Conservation (phyloP, 2,329 filamentous ascomycete species). For the Phyllosticta paracitricarpa region DNA sequence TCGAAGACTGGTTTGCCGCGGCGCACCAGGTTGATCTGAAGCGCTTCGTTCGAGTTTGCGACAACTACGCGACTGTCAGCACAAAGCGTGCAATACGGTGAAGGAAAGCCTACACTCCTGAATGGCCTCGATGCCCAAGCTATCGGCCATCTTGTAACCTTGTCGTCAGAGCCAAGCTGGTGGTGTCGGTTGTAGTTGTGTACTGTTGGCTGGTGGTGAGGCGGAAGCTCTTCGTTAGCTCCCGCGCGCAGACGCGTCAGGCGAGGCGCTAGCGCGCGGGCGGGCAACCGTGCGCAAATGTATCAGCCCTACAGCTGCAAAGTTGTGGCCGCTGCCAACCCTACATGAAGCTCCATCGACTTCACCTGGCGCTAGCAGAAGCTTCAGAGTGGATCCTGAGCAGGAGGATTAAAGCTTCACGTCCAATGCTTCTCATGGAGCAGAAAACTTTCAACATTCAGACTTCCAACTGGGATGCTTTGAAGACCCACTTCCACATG, state of each 20-base stretch:
- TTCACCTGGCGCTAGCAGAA: not conserved
- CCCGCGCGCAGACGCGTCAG: not conserved
- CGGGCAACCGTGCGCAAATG: not conserved
- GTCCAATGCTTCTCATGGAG: not conserved
- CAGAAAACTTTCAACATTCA: not conserved
- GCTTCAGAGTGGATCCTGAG: not conserved
- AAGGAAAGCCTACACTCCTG: constrained; percentile 23
- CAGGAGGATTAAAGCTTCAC: not conserved
- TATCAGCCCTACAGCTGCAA: not conserved
- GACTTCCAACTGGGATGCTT: not conserved
- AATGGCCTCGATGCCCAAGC: constrained; percentile 16
- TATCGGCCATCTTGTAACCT: not conserved
- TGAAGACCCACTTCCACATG: not conserved
- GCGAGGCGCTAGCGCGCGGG: not conserved
- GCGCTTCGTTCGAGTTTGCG: constrained; percentile 26
- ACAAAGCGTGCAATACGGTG: not conserved
- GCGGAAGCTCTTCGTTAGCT: constrained; percentile 4
- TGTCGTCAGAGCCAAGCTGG: not conserved
- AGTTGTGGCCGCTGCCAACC: not conserved
- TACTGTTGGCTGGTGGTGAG: not conserved
- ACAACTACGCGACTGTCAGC: constrained; percentile 14
- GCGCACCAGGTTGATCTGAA: constrained; percentile 29
- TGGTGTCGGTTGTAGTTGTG: not conserved
- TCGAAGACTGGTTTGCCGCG: constrained; percentile 34
- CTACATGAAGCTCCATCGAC: not conserved